Conservation (phyloP, 2,329 filamentous ascomycete species). For the Cladophialophora immunda region DNA sequence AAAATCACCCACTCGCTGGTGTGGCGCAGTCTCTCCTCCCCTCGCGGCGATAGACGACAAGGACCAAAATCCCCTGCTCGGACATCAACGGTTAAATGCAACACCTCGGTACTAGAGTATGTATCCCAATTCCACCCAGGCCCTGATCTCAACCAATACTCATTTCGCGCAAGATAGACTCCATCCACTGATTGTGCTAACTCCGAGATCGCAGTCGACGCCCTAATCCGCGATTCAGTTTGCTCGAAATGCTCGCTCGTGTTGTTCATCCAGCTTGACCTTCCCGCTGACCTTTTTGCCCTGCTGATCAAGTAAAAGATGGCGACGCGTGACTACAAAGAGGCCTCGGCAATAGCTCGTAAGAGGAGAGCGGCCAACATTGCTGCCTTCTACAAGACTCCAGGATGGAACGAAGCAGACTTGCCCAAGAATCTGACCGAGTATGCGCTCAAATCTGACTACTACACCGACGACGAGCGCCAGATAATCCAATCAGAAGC, state of each 20-base stretch:
- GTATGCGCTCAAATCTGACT: constrained; percentile 58
- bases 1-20: neutral
- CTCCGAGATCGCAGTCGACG: constrained; percentile 24
- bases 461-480: constrained; percentile 64
- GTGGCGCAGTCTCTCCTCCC: constrained; percentile 16
- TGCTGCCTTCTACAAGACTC: constrained; percentile 39
- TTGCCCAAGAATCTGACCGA: constrained; percentile 40
- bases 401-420: constrained; percentile 35
- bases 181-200: constrained; percentile 10
- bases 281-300: constrained; percentile 15
- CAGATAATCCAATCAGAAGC: constrained; percentile 57
- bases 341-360: constrained; percentile 49
- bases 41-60: neutral
- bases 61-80: constrained; percentile 4
- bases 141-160: neutral
- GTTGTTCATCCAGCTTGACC: constrained; percentile 1
- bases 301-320: constrained; percentile 22
- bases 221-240: constrained; percentile 11
- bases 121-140: neutral
- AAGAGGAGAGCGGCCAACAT: constrained; percentile 42
- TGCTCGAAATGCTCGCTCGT: constrained; percentile 5
- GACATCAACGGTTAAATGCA: constrained; percentile 16
- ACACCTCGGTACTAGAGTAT: constrained; percentile 3
- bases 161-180: constrained; percentile 4
- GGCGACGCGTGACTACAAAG: constrained; percentile 44